A percentile compares a stretch with the other conserved stretches of the same genome.
Conservation (phyloP, 1,139 yeast genomes). For the Lodderomyces margitis region DNA sequence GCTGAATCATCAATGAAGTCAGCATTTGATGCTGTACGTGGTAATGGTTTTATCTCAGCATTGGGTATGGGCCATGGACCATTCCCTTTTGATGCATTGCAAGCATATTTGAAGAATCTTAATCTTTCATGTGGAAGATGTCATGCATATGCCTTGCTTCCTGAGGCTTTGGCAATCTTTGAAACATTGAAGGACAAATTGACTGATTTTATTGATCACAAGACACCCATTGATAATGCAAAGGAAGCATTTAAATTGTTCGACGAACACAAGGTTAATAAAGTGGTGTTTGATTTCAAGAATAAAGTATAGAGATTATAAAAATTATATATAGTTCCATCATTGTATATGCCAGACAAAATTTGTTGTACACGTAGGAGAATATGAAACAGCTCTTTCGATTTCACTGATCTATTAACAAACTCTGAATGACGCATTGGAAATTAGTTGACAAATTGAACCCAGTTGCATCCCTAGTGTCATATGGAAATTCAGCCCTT, state of each 20-base stretch:
- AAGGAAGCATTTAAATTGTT: conserved; percentile 49
- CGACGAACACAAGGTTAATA: conserved; percentile 54
- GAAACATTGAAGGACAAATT: conserved; percentile 44
- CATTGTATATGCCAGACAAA: too few relatives aligned
- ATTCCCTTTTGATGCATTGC: conserved; percentile 57
- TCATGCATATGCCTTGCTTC: conserved; percentile 58
- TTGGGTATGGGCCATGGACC: conserved; percentile 64
- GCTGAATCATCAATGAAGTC: conserved; percentile 47
- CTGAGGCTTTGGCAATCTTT: conserved; percentile 52
- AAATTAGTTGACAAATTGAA: too few relatives aligned
- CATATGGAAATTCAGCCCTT: too few relatives aligned
- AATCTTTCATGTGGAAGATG: conserved; percentile 64
- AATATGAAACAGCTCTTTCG: too few relatives aligned
- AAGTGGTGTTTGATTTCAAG: conserved; percentile 47
- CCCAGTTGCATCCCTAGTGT: too few relatives aligned
- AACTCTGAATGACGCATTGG: too few relatives aligned
- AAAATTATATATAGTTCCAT: too few relatives aligned
- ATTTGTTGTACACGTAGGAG: too few relatives aligned
- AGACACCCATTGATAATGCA: conserved; percentile 44
- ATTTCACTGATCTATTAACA: too few relatives aligned
- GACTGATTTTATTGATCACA: conserved; percentile 47
- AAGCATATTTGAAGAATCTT: conserved; percentile 57
- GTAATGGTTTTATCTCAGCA: conserved; percentile 59
- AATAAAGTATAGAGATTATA: background rate
- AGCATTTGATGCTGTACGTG: conserved; percentile 54